These are phyloP conservation scores for Blumeriella jaapii DNA, from an alignment of 2,329 filamentous ascomycete species.

Conservation along the genomic window DNA sequence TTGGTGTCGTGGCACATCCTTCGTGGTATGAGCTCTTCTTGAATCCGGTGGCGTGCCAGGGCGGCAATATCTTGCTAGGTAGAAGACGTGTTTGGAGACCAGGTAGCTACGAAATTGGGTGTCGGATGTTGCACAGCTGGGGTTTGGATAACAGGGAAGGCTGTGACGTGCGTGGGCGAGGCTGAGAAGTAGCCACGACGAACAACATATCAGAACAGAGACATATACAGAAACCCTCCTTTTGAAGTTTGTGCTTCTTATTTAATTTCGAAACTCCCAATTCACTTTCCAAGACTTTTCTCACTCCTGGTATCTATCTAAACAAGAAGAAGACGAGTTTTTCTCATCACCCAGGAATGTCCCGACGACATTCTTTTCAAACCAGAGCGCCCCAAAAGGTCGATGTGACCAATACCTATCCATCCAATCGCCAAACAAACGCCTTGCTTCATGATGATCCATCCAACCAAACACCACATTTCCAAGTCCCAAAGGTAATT, in stretches of 20 bases:
- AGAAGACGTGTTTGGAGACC: background rate
- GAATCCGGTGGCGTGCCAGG: background rate
- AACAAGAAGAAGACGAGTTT: background rate
- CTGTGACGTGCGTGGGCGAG: too few relatives aligned
- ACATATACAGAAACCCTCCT: background rate
- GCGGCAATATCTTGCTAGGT: background rate
- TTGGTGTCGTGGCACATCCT: slow-evolving; percentile 12
- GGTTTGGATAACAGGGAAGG: slow-evolving; percentile 2
- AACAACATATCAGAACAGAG: background rate
- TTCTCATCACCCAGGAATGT: background rate
- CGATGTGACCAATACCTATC: too few relatives aligned
- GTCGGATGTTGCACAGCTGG: background rate
- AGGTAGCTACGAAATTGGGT: slow-evolving; percentile 1
- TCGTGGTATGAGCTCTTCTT: background rate
- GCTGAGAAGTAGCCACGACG: background rate
- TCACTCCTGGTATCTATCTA: too few relatives aligned
- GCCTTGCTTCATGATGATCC: slow-evolving; percentile 8
- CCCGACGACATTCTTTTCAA: background rate
- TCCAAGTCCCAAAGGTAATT: slow-evolving; percentile 6
- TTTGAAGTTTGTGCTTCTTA: background rate
- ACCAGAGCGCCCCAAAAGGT: slow-evolving; percentile 14
- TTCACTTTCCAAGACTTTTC: too few relatives aligned
- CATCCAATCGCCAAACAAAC: slow-evolving; percentile 18
- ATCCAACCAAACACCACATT: slow-evolving; percentile 3
- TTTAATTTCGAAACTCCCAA: too few relatives aligned